A percentile compares a stretch with the other conserved stretches of the same genome.
These are phyloP conservation scores for Trametes cubensis DNA, from an alignment of 768 basidiomycete genomes.

Conservation along the genomic window DNA sequence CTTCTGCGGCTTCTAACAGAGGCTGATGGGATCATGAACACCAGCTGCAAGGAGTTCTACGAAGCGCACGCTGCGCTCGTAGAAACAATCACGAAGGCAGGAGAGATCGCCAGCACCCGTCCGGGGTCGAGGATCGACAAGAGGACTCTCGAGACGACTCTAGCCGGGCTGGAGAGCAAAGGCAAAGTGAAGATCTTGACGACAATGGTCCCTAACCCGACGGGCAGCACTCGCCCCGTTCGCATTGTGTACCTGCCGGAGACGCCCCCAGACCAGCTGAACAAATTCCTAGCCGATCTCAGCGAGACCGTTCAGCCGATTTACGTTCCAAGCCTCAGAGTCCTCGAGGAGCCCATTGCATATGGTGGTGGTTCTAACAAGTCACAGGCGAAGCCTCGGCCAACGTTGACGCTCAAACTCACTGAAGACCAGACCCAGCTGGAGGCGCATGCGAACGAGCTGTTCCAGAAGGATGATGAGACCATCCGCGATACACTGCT, in stretches of 20 bases:
- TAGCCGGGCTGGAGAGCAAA: slow-evolving; percentile 63
- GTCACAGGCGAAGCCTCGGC: slow-evolving; percentile 15
- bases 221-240: slow-evolving; percentile 59
- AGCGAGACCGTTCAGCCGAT: slow-evolving; percentile 38
- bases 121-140: slow-evolving; percentile 72
- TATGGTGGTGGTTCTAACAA: slow-evolving; percentile 48
- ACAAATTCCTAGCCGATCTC: slow-evolving; percentile 59
- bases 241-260: slow-evolving; percentile 70
- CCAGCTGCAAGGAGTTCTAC: slow-evolving; percentile 68
- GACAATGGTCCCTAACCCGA: slow-evolving; percentile 60
- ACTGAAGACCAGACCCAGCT: background rate
- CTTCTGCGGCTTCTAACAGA: slow-evolving; percentile 63
- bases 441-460: slow-evolving; percentile 40
- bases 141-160: slow-evolving; percentile 62
- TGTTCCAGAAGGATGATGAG: slow-evolving; percentile 55
- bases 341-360: slow-evolving; percentile 56
- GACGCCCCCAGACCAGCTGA: slow-evolving; percentile 53
- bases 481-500: slow-evolving; percentile 63
- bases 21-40: slow-evolving; percentile 67
- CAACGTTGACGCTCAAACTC: background rate
- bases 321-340: slow-evolving; percentile 44
- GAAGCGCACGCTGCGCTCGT: slow-evolving; percentile 69
- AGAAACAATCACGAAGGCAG: slow-evolving; percentile 54
- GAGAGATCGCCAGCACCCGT: slow-evolving; percentile 73
- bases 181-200: slow-evolving; percentile 72